A percentile compares a stretch with the other conserved stretches of the same genome.
Conservation (phyloP, 257 asterid genomes). For the Petrea volubilis region DNA sequence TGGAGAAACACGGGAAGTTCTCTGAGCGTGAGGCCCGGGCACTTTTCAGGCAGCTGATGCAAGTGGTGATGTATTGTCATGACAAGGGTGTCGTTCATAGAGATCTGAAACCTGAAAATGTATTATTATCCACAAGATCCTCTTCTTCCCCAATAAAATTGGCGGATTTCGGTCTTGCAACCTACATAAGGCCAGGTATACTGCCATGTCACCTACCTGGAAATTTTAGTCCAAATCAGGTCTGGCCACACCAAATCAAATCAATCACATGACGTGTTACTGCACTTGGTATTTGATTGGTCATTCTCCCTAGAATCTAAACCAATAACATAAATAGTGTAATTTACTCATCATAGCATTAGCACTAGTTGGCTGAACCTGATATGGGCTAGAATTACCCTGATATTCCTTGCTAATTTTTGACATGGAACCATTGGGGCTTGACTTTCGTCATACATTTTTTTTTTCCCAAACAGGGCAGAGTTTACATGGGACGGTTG, state of each 20-base stretch:
- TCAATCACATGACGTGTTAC: no score
- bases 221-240: no score
- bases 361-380: no score
- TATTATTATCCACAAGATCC: conserved; percentile 63
- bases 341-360: no score
- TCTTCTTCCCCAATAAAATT: conserved; percentile 73
- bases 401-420: not conserved
- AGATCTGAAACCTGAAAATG: conserved; percentile 83
- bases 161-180: conserved; percentile 88
- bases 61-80: conserved; percentile 72
- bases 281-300: no score
- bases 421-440: not conserved
- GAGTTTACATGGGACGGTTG: conserved; percentile 68
- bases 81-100: conserved; percentile 77
- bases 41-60: conserved; percentile 66
- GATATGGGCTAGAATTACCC: no score
- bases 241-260: no score
- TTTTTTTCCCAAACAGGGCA: conserved; percentile 46
- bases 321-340: no score
- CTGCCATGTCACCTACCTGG: no score
- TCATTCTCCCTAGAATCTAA: no score
- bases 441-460: not conserved
- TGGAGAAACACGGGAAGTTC: conserved; percentile 80
- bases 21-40: conserved; percentile 61
- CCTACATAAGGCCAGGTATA: conserved; percentile 61